Base-by-base conservation (phyloP, 192 early-diverging fungal genomes). In the Bifiguratus adelaidae region DNA sequence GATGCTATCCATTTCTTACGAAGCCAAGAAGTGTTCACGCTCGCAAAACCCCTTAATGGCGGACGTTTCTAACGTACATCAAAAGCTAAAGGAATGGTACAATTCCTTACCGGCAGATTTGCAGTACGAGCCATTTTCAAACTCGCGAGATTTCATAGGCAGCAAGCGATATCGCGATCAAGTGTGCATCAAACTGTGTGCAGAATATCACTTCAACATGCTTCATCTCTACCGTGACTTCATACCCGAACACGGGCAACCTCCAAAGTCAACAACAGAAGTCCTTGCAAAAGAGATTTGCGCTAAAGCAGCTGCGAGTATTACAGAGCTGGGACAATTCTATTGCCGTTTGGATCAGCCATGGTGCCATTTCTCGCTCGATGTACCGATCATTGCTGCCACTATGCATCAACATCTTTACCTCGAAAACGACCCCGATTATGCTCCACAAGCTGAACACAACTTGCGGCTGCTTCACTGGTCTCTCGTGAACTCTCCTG, bases 341-440 rank as follows among this genome's bases (percentile, higher is more conserved):
- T 44, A 19, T 30, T 22, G 19, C n/a, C 42, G 26, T 16, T 18
- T 53, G 27, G 41, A 53, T 19, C 52, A 53, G 24, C 52, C 21
- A 30, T 53, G 52, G 52, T 53, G 52, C 30, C 52, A 53, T 33
- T 53, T 53, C 22, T 44, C 52, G 13, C 25, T 53, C 22, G 52
- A 53, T 19, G 35, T 34, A 13, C 16, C 46, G 12, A 53, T 53
- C 43, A 45, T 53, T 21, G 42, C 28, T 15, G 27, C 27, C 22
- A 30, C 42, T 12, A 44, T 57, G 7, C 48, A 57, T 28, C 27
- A 30, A 2, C 23, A 40, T 7, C 13, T 57, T 15, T 22, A 50
- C 9, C 2, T 49, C 2, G 32, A 33, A 4, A 32, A 37, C 13
- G 23, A 37, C 23, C 7, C 28, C 5, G 16, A 34, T 7, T 24